A percentile compares a stretch with the other conserved stretches of the same genome.
Conservation (phyloP, 352 stramenopile species). For the Peronospora tabacina region DNA sequence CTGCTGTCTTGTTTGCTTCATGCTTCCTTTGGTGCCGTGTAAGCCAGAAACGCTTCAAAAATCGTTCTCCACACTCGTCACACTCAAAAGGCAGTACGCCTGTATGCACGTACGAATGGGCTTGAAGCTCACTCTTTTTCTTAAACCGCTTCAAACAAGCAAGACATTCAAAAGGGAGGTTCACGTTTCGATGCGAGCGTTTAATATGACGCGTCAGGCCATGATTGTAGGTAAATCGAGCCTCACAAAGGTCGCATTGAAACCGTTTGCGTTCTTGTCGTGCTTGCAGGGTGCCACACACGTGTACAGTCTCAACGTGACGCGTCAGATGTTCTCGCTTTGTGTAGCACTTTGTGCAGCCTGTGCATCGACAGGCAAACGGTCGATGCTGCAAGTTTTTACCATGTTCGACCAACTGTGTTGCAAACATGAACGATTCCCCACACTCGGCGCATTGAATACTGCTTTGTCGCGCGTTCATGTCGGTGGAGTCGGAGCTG, state of each 20-base stretch:
- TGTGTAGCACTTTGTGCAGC: slow-evolving; percentile 50
- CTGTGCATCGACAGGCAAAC: slow-evolving; percentile 35
- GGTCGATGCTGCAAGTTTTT: slow-evolving; percentile 19
- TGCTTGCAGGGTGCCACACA: slow-evolving; percentile 7
- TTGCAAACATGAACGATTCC: slow-evolving; percentile 2
- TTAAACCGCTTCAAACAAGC: slow-evolving; percentile 64
- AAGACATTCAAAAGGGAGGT: slow-evolving; percentile 50
- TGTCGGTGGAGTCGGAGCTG: not conserved
- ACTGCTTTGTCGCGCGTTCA: not conserved
- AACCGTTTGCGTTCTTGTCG: slow-evolving; percentile 39
- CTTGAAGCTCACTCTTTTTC: slow-evolving; percentile 74
- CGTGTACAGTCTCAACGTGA: slow-evolving; percentile 43
- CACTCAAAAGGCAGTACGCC: slow-evolving; percentile 69
- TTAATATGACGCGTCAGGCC: slow-evolving; percentile 46
- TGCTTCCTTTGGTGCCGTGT: slow-evolving; percentile 43
- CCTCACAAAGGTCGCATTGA: slow-evolving; percentile 46
- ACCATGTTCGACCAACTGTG: slow-evolving; percentile 8
- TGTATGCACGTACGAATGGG: slow-evolving; percentile 71
- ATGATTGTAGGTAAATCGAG: slow-evolving; percentile 64
- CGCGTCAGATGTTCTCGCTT: slow-evolving; percentile 58
- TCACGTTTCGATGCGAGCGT: slow-evolving; percentile 42
- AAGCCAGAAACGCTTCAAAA: slow-evolving; percentile 58
- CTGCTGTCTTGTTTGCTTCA: slow-evolving; percentile 14
- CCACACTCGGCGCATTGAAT: slow-evolving; percentile 21
- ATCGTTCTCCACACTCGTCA: slow-evolving; percentile 44